Evolutionary conservation across 768 basidiomycete species (phyloP).

Genomic region (Boletus sp.): DNA sequence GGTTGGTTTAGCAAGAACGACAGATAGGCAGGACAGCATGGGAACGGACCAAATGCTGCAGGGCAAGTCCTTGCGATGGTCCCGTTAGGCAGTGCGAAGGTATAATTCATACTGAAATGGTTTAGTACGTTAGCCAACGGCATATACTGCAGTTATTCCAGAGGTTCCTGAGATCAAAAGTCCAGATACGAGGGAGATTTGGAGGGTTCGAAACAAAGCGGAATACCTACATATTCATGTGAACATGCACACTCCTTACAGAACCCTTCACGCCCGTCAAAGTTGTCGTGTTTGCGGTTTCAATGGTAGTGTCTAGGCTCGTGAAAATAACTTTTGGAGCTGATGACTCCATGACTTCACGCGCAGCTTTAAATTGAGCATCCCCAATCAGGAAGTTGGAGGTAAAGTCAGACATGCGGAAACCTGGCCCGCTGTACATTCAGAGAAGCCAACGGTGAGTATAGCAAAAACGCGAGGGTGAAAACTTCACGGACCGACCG

Average conservation of each 20-base stretch:
- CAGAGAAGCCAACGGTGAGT: background rate
- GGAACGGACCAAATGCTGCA: slow-evolving; percentile 64
- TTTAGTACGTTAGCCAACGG: background rate
- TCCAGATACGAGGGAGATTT: background rate
- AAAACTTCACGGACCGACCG: slow-evolving; percentile 49
- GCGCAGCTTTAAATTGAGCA: slow-evolving; percentile 67
- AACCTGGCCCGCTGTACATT: slow-evolving; percentile 64
- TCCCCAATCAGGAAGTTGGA: slow-evolving; percentile 73
- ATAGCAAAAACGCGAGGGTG: background rate
- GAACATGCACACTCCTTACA: slow-evolving; percentile 69
- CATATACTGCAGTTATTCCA: background rate
- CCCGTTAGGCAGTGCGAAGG: slow-evolving; percentile 65
- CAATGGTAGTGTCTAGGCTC: slow-evolving; percentile 17
- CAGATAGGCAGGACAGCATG: background rate
- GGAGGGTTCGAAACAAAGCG: background rate
- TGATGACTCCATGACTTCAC: slow-evolving; percentile 52
- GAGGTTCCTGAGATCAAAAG: background rate
- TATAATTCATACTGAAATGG: slow-evolving; percentile 53
- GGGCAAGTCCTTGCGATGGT: slow-evolving; percentile 70
- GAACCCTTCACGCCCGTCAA: slow-evolving; percentile 53
- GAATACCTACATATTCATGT: slow-evolving; percentile 63
- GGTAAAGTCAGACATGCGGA: slow-evolving; percentile 71
- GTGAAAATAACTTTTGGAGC: slow-evolving; percentile 12
- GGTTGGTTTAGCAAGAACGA: background rate
- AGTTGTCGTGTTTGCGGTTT: slow-evolving; percentile 16